phyloP scores from a whole-genome alignment of 352 stramenopile genomes.

The Pythium aphanidermatum region DNA sequence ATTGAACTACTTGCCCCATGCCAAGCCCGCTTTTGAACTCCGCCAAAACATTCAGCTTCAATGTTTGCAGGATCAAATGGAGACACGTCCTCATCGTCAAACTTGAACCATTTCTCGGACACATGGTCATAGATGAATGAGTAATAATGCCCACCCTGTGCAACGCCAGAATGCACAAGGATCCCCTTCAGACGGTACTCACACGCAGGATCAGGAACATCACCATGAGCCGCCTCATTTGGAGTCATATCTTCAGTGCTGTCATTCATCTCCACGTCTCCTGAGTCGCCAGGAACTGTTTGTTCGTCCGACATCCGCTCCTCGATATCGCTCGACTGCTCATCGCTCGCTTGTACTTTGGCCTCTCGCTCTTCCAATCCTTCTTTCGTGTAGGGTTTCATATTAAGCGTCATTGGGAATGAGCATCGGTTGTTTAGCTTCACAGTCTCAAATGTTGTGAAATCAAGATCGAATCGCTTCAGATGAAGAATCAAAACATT shows the following conservation, averaged over 20 bases:
- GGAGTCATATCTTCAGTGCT: slow-evolving; percentile 12
- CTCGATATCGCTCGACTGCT: background rate
- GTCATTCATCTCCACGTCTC: background rate
- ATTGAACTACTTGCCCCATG: slow-evolving; percentile 94
- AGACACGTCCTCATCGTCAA: slow-evolving; percentile 98
- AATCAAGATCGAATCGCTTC: slow-evolving; percentile 99
- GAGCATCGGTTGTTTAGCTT: slow-evolving; percentile 98
- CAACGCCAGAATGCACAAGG: slow-evolving; percentile 97
- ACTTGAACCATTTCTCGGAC: slow-evolving; percentile 97
- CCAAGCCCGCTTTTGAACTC: slow-evolving; percentile 90
- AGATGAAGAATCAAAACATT: slow-evolving; percentile 98
- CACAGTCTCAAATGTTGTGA: slow-evolving; percentile 98
- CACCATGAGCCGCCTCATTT: too few species aligned
- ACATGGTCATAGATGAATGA: slow-evolving; percentile 88
- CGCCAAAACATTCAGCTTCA: slow-evolving; percentile 98
- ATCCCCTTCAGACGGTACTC: slow-evolving; percentile 97
- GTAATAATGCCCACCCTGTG: slow-evolving; percentile 99
- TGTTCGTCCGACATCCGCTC: too few species aligned
- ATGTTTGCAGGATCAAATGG: slow-evolving; percentile 96
- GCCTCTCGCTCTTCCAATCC: slow-evolving; percentile 92
- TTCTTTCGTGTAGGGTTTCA: slow-evolving; percentile 98
- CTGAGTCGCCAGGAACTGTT: too few species aligned
- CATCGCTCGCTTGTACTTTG: slow-evolving; percentile 10
- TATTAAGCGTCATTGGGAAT: slow-evolving; percentile 97
- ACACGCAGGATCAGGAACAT: slow-evolving; percentile 94